These are phyloP conservation scores for Fusarium oligoseptatum DNA, from an alignment of 2,329 filamentous ascomycete species.

Conservation along the genomic window DNA sequence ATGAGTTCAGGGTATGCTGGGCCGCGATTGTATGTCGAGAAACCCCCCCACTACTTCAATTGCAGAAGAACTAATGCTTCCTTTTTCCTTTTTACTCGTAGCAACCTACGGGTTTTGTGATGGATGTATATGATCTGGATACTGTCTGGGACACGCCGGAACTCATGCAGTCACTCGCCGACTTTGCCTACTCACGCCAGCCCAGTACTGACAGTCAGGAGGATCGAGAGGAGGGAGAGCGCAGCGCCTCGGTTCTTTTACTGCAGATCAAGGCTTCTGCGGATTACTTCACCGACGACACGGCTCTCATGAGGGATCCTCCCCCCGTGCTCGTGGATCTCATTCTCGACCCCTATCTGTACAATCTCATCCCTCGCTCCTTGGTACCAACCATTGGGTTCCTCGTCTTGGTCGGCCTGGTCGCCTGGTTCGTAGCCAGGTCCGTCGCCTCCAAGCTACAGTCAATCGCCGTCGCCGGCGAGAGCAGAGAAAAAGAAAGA, in stretches of 20 bases:
- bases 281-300: constrained; percentile 85
- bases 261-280: constrained; percentile 82
- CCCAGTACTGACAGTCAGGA: constrained; percentile 37
- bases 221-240: constrained; percentile 22
- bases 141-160: constrained; percentile 72
- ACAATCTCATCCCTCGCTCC: constrained; percentile 84
- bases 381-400: constrained; percentile 80
- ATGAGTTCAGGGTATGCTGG: constrained; percentile 96
- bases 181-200: constrained; percentile 69
- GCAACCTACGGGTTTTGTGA: constrained; percentile 87
- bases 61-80: constrained; percentile 7
- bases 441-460: constrained; percentile 48
- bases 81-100: constrained; percentile 52
- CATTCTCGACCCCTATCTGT: constrained; percentile 87
- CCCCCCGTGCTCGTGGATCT: constrained; percentile 82
- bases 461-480: constrained; percentile 43
- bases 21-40: constrained; percentile 80
- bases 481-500: constrained; percentile 54
- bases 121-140: constrained; percentile 74
- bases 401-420: constrained; percentile 70
- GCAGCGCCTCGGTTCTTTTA: constrained; percentile 71
- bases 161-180: constrained; percentile 74
- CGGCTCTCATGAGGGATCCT: constrained; percentile 79
- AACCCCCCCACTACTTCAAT: background rate
- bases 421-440: constrained; percentile 60